Conservation (phyloP, 768 basidiomycete genomes). For the Boletellus ananas region DNA sequence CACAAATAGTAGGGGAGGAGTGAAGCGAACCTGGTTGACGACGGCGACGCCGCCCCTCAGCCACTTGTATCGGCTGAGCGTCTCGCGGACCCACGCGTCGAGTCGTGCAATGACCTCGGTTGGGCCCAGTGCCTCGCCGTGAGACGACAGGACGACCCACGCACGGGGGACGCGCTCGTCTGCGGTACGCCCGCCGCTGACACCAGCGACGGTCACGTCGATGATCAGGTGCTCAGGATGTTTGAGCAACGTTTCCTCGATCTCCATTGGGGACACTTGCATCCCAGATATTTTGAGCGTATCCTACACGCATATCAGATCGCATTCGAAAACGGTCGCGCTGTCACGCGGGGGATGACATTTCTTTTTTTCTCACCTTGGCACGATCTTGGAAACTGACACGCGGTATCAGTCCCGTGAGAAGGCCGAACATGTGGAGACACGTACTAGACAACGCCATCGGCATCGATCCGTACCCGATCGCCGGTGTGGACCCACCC, state of each 20-base stretch:
- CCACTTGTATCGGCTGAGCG: slow-evolving; percentile 75
- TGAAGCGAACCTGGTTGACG: slow-evolving; percentile 50
- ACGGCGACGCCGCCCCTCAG: slow-evolving; percentile 68
- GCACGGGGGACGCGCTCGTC: slow-evolving; percentile 77
- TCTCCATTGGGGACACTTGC: slow-evolving; percentile 79
- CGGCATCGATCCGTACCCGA: slow-evolving; percentile 54
- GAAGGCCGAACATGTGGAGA: not conserved
- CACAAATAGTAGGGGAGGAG: too few relatives aligned
- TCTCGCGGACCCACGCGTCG: slow-evolving; percentile 57
- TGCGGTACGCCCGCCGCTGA: slow-evolving; percentile 61
- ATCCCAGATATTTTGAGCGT: slow-evolving; percentile 75
- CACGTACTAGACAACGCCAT: slow-evolving; percentile 64
- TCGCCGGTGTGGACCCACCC: slow-evolving; percentile 81
- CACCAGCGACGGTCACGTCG: slow-evolving; percentile 72
- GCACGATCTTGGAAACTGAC: slow-evolving; percentile 67
- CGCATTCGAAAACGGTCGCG: not conserved
- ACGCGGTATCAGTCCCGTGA: not conserved
- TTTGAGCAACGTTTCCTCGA: slow-evolving; percentile 60
- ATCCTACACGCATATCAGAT: slow-evolving; percentile 44
- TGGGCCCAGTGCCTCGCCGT: slow-evolving; percentile 49
- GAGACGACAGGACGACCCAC: slow-evolving; percentile 65
- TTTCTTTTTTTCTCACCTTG: slow-evolving; percentile 45
- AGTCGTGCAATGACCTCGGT: slow-evolving; percentile 42
- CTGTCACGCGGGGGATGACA: too few relatives aligned
- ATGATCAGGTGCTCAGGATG: slow-evolving; percentile 59